Percentiles rank a stretch among this genome's conserved stretches.
Conservation (phyloP, 2,329 filamentous ascomycete genomes). For the Podosphaera aphanis region DNA sequence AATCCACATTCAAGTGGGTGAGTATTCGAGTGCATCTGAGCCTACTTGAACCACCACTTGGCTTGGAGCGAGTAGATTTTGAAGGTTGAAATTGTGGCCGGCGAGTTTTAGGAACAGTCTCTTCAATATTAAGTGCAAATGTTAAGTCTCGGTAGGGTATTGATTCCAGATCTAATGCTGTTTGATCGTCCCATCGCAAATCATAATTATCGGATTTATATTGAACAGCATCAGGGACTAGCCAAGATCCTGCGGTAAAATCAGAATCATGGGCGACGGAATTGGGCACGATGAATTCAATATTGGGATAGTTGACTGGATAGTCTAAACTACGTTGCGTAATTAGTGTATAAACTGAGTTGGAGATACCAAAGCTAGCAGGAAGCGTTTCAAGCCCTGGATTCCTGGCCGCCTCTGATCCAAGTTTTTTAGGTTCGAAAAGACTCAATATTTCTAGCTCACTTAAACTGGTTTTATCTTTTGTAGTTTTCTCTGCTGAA, state of each 20-base stretch:
- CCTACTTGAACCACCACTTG: neutral
- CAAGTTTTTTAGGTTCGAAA: conserved; percentile 8
- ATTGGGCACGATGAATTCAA: neutral
- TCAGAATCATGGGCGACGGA: neutral
- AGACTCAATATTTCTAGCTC: conserved; percentile 9
- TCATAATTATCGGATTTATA: conserved; percentile 1
- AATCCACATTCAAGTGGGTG: conserved; percentile 9
- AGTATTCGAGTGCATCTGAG: conserved; percentile 7
- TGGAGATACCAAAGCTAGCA: conserved; percentile 4
- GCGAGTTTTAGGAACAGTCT: conserved; percentile 3
- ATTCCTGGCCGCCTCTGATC: conserved; percentile 5
- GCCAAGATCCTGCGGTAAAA: conserved; percentile 6
- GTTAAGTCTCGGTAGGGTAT: conserved; percentile 18
- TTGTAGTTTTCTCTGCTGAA: neutral
- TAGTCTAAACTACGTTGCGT: neutral
- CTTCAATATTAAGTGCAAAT: conserved; percentile 14
- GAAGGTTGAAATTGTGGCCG: neutral
- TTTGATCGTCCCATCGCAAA: conserved; percentile 13
- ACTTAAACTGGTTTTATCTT: neutral
- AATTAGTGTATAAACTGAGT: neutral
- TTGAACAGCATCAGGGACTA: neutral
- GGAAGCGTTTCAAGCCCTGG: conserved; percentile 13
- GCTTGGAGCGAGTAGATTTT: neutral
- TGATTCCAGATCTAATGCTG: conserved; percentile 20
- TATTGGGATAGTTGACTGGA: neutral